Evolutionary conservation across 768 basidiomycete genomes (phyloP).

Genomic region (Podaxis sp.): DNA sequence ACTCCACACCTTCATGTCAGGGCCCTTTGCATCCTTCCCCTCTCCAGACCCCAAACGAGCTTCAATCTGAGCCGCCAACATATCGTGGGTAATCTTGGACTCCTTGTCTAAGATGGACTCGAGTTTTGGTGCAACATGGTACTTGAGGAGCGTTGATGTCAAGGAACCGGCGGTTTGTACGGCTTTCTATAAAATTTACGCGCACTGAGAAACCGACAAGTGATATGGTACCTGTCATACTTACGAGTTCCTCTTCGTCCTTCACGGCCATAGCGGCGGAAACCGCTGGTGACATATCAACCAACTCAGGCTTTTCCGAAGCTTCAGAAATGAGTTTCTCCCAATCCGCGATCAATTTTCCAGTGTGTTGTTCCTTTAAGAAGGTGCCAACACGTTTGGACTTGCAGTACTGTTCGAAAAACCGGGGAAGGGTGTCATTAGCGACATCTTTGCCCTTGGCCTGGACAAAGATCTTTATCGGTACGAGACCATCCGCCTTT

Average conservation of each 20-base stretch:
- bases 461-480: conserved; percentile 75
- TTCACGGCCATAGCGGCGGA: conserved; percentile 84
- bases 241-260: conserved; percentile 87
- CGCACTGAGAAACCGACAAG: neutral
- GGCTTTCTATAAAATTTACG: conserved; percentile 58
- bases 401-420: conserved; percentile 61
- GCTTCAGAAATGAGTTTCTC: conserved; percentile 58
- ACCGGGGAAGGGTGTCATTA: conserved; percentile 71
- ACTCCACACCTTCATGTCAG: conserved; percentile 92
- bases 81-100: conserved; percentile 86
- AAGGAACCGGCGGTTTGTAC: conserved; percentile 72
- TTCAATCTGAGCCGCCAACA: conserved; percentile 84
- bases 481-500: conserved; percentile 51
- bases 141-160: conserved; percentile 81
- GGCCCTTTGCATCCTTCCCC: conserved; percentile 73
- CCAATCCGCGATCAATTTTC: conserved; percentile 90
- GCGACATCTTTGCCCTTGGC: conserved; percentile 79
- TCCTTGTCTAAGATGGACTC: conserved; percentile 91
- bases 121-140: conserved; percentile 86
- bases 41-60: conserved; percentile 83
- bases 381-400: conserved; percentile 71
- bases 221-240: conserved; percentile 26
- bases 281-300: conserved; percentile 78
- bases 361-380: conserved; percentile 79
- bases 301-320: conserved; percentile 62